A percentile compares a stretch with the other conserved stretches of the same genome.
These are phyloP conservation scores for Postia placenta DNA, from an alignment of 768 basidiomycete species.

Conservation along the genomic window DNA sequence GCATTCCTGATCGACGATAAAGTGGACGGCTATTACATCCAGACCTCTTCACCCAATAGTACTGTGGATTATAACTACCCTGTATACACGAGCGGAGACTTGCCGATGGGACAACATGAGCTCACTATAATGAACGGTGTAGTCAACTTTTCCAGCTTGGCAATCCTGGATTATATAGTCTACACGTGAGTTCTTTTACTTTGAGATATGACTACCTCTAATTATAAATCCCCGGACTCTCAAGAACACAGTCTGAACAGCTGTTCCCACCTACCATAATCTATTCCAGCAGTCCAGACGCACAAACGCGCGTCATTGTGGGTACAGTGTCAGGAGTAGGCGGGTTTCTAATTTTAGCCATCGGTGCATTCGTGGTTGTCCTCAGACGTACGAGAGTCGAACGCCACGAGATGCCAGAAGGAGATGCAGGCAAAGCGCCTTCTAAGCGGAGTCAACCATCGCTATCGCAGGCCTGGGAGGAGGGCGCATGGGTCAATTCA, in stretches of 20 bases:
- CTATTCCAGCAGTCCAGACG: background rate
- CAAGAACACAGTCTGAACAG: background rate
- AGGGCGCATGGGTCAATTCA: background rate
- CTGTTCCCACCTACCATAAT: background rate
- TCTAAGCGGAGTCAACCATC: background rate
- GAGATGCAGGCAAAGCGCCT: background rate
- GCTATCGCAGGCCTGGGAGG: background rate
- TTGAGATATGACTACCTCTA: background rate
- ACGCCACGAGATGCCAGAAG: background rate
- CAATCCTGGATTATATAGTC: slow-evolving; percentile 34
- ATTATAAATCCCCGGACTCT: background rate
- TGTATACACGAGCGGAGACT: slow-evolving; percentile 25
- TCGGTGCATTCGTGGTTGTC: background rate
- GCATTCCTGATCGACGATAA: slow-evolving; percentile 32
- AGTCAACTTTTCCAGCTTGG: slow-evolving; percentile 22
- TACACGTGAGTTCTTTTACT: slow-evolving; percentile 26
- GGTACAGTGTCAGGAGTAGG: background rate
- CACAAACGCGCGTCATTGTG: background rate
- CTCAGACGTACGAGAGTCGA: background rate
- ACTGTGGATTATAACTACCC: slow-evolving; percentile 24
- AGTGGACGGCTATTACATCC: slow-evolving; percentile 26
- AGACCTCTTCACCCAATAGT: slow-evolving; percentile 14
- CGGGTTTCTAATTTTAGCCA: background rate
- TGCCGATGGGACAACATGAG: slow-evolving; percentile 16
- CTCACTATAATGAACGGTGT: slow-evolving; percentile 27